Conservation (phyloP, 2,329 filamentous ascomycete genomes). For the Pseudogymnoascus verrucosus region DNA sequence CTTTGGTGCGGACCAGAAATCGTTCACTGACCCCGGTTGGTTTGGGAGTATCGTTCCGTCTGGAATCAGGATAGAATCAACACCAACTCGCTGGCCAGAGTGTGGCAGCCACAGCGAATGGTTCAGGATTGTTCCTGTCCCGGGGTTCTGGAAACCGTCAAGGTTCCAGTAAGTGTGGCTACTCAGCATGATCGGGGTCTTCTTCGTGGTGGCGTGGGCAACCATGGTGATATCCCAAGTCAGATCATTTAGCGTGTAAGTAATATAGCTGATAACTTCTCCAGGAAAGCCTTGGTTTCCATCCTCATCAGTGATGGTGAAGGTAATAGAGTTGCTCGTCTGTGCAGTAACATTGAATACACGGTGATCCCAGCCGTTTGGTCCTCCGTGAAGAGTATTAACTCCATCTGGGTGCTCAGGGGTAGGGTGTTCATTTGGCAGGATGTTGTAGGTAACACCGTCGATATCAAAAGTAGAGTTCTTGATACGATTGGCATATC, state of each 20-base stretch:
- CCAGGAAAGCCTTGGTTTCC: slow-evolving; percentile 72
- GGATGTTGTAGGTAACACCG: slow-evolving; percentile 49
- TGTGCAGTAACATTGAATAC: slow-evolving; percentile 71
- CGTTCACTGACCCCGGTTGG: slow-evolving; percentile 58
- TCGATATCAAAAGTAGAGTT: slow-evolving; percentile 67
- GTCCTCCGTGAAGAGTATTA: slow-evolving; percentile 62
- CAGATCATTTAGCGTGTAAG: slow-evolving; percentile 59
- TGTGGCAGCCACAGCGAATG: slow-evolving; percentile 68
- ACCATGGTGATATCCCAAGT: slow-evolving; percentile 69
- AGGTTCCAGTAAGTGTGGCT: slow-evolving; percentile 75
- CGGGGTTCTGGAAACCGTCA: slow-evolving; percentile 68
- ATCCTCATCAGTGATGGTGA: slow-evolving; percentile 64
- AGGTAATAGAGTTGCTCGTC: slow-evolving; percentile 61
- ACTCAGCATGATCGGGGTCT: slow-evolving; percentile 76
- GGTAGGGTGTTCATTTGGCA: slow-evolving; percentile 56
- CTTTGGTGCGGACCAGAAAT: slow-evolving; percentile 78
- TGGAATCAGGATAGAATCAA: slow-evolving; percentile 65
- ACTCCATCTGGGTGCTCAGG: slow-evolving; percentile 42
- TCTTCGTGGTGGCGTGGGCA: slow-evolving; percentile 61
- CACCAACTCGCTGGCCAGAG: slow-evolving; percentile 58
- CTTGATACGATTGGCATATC: slow-evolving; percentile 75
- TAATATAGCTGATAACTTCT: slow-evolving; percentile 65
- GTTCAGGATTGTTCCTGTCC: slow-evolving; percentile 57
- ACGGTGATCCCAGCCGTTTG: slow-evolving; percentile 67
- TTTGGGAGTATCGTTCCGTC: slow-evolving; percentile 70